Conservation (phyloP, 2,329 filamentous ascomycete genomes). For the Zasmidium cellare region DNA sequence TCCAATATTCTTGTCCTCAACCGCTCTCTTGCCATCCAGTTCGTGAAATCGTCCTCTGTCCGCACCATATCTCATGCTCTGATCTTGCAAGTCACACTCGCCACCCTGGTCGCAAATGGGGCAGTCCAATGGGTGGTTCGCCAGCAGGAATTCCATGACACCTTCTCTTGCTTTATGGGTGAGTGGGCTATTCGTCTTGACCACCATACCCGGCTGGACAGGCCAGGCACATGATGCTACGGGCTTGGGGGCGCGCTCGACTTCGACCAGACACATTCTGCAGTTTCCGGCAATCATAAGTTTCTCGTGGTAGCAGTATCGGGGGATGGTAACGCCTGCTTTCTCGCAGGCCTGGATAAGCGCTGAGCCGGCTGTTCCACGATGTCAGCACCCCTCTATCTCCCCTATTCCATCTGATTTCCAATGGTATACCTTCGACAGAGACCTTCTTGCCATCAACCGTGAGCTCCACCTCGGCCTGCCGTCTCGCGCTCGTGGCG, state of each 20-base stretch:
- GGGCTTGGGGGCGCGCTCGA: slow-evolving; percentile 93
- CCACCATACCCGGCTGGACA: slow-evolving; percentile 97
- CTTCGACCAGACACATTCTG: slow-evolving; percentile 99
- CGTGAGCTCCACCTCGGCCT: slow-evolving; percentile 94
- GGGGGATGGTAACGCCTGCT: slow-evolving; percentile 84
- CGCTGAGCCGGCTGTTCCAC: slow-evolving; percentile 77
- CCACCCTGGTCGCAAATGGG: slow-evolving; percentile 98
- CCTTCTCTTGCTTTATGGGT: slow-evolving; percentile 98
- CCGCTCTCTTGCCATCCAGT: slow-evolving; percentile 89
- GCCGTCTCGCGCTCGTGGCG: slow-evolving; percentile 73
- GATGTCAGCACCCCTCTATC: background rate
- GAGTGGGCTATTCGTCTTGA: slow-evolving; percentile 95
- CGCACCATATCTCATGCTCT: slow-evolving; percentile 97
- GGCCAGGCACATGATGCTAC: slow-evolving; percentile 99
- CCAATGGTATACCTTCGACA: slow-evolving; percentile 74
- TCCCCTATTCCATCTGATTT: background rate
- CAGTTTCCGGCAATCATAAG: slow-evolving; percentile 99
- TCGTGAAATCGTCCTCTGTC: slow-evolving; percentile 98
- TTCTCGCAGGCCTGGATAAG: slow-evolving; percentile 99
- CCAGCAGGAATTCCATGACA: slow-evolving; percentile 97
- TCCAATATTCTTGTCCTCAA: slow-evolving; percentile 99
- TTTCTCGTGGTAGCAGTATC: slow-evolving; percentile 99
- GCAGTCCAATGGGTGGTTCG: slow-evolving; percentile 95
- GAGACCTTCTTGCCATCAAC: slow-evolving; percentile 97
- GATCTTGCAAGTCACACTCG: slow-evolving; percentile 98